Evolutionary conservation across 148 eudicot genomes (phyloP).

Genomic region (Camellia japonica): DNA sequence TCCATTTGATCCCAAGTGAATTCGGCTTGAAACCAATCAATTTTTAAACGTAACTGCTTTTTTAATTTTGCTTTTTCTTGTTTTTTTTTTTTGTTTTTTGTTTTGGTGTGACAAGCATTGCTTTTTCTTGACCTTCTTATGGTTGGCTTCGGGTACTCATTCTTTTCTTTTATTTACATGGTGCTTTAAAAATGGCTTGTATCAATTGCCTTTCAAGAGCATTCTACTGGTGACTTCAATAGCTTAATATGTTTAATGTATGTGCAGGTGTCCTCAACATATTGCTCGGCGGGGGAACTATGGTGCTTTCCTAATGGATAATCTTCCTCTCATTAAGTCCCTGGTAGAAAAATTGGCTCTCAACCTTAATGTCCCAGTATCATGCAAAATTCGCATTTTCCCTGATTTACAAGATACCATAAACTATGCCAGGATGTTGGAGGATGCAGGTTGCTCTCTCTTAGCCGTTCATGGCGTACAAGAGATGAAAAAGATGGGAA

Average conservation of each 20-base stretch:
- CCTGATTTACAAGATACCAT: slow-evolving; percentile 73
- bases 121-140: no score
- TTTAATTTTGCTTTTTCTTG: no score
- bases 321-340: slow-evolving; percentile 85
- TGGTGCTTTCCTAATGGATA: slow-evolving; percentile 95
- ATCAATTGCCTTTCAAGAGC: slow-evolving; percentile 1
- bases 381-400: slow-evolving; percentile 92
- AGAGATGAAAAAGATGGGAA: slow-evolving; percentile 91
- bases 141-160: no score
- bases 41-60: no score
- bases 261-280: slow-evolving; percentile 90
- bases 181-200: background rate
- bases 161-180: background rate
- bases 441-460: slow-evolving; percentile 94
- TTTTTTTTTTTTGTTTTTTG: no score
- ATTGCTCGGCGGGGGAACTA: slow-evolving; percentile 91
- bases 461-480: slow-evolving; percentile 97
- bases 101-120: no score
- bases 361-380: slow-evolving; percentile 82
- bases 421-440: slow-evolving; percentile 84
- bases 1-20: no score
- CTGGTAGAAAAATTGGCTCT: slow-evolving; percentile 71
- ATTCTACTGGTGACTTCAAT: background rate
- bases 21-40: no score
- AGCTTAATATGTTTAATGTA: background rate